Percentiles rank a stretch among this genome's conserved stretches.
phyloP scores from a whole-genome alignment of 352 stramenopile species.

The Globisporangium splendens region DNA sequence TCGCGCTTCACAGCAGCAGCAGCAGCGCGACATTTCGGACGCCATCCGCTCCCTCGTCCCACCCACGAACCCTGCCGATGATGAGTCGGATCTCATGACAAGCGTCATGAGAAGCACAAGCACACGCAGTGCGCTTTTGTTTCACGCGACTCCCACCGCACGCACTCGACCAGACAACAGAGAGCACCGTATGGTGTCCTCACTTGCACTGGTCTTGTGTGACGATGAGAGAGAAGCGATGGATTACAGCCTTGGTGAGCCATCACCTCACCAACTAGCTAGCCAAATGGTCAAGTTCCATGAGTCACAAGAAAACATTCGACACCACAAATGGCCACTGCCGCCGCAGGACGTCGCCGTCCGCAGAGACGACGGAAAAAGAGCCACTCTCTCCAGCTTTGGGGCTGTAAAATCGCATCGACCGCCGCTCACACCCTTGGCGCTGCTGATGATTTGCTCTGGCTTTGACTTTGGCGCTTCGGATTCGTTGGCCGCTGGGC shows the following conservation, averaged over 20 bases:
- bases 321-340: constrained; percentile 4
- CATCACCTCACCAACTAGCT: constrained; percentile 70
- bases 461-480: too few species aligned
- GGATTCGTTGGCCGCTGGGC: not conserved
- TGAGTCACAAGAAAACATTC: constrained; percentile 4
- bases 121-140: constrained; percentile 9
- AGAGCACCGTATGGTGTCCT: not conserved
- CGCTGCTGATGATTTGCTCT: not conserved
- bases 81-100: constrained; percentile 31
- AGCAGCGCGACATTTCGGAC: not conserved
- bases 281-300: constrained; percentile 13
- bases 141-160: constrained; percentile 17
- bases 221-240: constrained; percentile 11
- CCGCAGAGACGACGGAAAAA: not conserved
- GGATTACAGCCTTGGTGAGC: constrained; percentile 84
- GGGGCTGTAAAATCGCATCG: not conserved
- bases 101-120: constrained; percentile 1
- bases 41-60: constrained; percentile 2
- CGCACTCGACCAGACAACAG: not conserved
- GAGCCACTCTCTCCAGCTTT: not conserved
- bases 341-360: not conserved
- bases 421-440: constrained; percentile 1
- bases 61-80: constrained; percentile 25
- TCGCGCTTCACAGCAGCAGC: constrained; percentile 1
- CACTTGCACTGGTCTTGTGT: too few species aligned